Evolutionary conservation across 2,329 filamentous ascomycete species (phyloP).

Genomic region (Arthroderma uncinatum): DNA sequence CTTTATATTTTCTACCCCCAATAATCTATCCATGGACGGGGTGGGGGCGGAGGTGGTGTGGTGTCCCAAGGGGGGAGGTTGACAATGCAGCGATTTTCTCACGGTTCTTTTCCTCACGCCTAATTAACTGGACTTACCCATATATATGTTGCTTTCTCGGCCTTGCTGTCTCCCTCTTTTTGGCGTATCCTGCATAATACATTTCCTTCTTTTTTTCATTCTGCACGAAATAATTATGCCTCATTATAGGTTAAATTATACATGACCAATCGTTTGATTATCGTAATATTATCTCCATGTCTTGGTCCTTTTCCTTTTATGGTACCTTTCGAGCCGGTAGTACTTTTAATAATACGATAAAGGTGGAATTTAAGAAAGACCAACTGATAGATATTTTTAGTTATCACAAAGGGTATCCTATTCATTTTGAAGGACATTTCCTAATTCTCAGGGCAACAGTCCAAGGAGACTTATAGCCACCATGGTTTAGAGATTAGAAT

Average conservation of each 20-base stretch:
- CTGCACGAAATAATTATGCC: background rate
- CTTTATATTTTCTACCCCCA: background rate
- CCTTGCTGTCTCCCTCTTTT: background rate
- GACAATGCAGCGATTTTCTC: background rate
- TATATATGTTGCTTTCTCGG: constrained; percentile 4
- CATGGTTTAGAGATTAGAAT: background rate
- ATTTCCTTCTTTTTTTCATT: background rate
- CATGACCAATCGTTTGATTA: background rate
- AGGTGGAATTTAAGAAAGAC: background rate
- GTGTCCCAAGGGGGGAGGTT: background rate
- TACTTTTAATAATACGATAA: no score
- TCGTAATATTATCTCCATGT: background rate
- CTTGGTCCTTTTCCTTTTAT: background rate
- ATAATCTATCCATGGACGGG: background rate
- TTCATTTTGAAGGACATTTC: no score
- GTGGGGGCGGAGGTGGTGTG: background rate
- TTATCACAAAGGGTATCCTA: no score
- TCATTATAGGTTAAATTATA: background rate
- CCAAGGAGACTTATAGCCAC: background rate
- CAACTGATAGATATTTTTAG: no score
- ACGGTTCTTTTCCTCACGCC: background rate
- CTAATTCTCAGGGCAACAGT: background rate
- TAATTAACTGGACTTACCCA: background rate
- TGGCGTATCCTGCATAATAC: constrained; percentile 4
- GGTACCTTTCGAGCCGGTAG: no score